Evolutionary conservation across 2,329 filamentous ascomycete species (phyloP).

Genomic region (Xylariaceae sp.): DNA sequence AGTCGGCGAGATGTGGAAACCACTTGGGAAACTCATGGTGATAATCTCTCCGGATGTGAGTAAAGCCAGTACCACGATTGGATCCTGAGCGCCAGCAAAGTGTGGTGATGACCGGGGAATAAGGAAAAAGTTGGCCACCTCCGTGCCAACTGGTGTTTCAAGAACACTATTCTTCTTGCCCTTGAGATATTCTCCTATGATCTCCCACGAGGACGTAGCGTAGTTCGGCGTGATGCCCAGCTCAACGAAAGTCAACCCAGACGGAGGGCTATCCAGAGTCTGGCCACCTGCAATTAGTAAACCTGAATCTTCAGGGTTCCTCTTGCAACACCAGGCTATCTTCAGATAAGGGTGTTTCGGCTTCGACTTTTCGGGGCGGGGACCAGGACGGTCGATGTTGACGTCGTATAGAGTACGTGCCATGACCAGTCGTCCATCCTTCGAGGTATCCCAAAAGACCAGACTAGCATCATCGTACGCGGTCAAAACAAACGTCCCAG

Average conservation of each 20-base stretch:
- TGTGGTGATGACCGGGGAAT: conserved; percentile 79
- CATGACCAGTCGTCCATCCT: conserved; percentile 77
- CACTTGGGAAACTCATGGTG: conserved; percentile 86
- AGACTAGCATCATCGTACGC: conserved; percentile 87
- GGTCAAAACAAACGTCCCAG: conserved; percentile 80
- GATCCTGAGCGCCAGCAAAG: conserved; percentile 83
- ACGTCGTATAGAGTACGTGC: conserved; percentile 73
- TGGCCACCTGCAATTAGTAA: conserved; percentile 81
- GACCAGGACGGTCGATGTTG: conserved; percentile 63
- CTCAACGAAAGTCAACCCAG: conserved; percentile 83
- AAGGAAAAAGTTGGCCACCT: conserved; percentile 73
- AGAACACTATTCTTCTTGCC: conserved; percentile 68
- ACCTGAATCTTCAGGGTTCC: conserved; percentile 88
- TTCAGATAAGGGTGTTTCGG: conserved; percentile 70
- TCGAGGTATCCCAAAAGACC: conserved; percentile 82
- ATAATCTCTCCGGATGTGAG: conserved; percentile 83
- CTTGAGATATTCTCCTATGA: conserved; percentile 71
- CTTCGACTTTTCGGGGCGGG: conserved; percentile 45
- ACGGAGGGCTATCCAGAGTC: conserved; percentile 58
- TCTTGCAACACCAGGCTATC: conserved; percentile 89
- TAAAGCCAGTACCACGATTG: conserved; percentile 74
- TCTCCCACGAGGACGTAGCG: conserved; percentile 84
- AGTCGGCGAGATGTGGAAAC: conserved; percentile 83
- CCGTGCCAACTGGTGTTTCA: conserved; percentile 68
- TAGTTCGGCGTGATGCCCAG: conserved; percentile 85